phyloP scores from a whole-genome alignment of 2,329 filamentous ascomycete genomes.

The Furcasterigmium sp. region DNA sequence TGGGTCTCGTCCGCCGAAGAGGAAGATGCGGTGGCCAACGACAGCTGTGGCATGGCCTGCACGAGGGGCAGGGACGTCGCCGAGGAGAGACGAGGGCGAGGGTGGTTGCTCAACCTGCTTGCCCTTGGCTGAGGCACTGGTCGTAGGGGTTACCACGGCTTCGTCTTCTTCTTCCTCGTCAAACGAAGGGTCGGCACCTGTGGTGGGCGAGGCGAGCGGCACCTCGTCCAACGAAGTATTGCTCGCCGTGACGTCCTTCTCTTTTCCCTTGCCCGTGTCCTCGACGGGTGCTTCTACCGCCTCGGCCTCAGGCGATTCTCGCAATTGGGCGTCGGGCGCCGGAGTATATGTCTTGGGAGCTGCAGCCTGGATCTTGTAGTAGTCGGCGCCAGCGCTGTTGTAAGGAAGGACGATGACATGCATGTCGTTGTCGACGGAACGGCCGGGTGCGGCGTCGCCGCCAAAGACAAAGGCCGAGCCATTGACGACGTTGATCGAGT shows the following conservation, averaged over 20 bases:
- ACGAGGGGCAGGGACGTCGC: constrained; percentile 57
- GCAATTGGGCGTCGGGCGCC: constrained; percentile 11
- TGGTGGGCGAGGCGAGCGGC: constrained; percentile 27
- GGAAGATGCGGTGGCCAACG: constrained; percentile 65
- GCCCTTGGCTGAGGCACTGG: constrained; percentile 26
- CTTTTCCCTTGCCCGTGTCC: constrained; percentile 14
- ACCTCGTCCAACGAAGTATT: constrained; percentile 34
- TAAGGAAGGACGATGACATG: constrained; percentile 59
- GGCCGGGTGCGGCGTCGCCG: constrained; percentile 61
- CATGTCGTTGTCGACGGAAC: constrained; percentile 69
- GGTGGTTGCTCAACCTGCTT: constrained; percentile 25
- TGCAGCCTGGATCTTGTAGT: constrained; percentile 49
- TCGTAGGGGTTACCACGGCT: constrained; percentile 1
- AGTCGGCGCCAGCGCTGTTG: constrained; percentile 53
- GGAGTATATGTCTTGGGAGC: constrained; percentile 21
- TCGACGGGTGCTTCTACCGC: not conserved
- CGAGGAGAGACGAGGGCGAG: constrained; percentile 18
- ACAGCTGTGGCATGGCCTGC: constrained; percentile 69
- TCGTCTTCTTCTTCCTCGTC: constrained; percentile 10
- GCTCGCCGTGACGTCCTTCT: constrained; percentile 14
- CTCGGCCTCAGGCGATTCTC: constrained; percentile 7
- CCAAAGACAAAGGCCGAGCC: constrained; percentile 66
- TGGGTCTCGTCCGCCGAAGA: constrained; percentile 77
- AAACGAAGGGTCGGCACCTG: constrained; percentile 10
- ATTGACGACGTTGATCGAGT: constrained; percentile 58